A percentile compares a stretch with the other conserved stretches of the same genome.
These are phyloP conservation scores for Hypoxylon subgilvum DNA, from an alignment of 495 filamentous ascomycete genomes.

Conservation along the genomic window DNA sequence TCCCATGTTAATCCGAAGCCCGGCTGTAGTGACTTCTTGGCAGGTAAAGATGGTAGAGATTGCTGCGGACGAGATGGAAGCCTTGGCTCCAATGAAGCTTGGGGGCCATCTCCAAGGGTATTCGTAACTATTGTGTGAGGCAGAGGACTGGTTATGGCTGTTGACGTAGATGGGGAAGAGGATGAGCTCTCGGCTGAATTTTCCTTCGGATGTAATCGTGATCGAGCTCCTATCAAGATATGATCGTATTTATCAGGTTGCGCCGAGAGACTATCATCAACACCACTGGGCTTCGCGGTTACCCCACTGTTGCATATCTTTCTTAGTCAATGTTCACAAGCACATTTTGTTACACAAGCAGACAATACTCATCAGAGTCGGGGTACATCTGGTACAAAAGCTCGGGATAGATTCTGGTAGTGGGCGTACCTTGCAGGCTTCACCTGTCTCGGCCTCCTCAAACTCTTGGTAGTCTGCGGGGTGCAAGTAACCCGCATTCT, in stretches of 20 bases:
- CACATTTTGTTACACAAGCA: too few relatives aligned
- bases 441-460: slow-evolving; percentile 42
- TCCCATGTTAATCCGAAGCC: slow-evolving; percentile 43
- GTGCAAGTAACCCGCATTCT: slow-evolving; percentile 36
- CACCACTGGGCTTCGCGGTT: background rate
- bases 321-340: slow-evolving; percentile 4
- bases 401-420: background rate
- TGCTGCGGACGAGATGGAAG: background rate
- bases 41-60: background rate
- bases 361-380: too few relatives aligned
- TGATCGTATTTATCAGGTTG: slow-evolving; percentile 12
- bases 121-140: background rate
- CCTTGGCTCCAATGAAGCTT: background rate
- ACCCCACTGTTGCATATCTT: background rate
- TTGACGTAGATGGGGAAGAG: slow-evolving; percentile 12
- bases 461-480: slow-evolving; percentile 39
- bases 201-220: too few relatives aligned
- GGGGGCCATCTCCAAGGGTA: background rate
- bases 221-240: slow-evolving; percentile 13
- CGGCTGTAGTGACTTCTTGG: slow-evolving; percentile 12
- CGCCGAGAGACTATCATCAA: background rate
- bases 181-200: slow-evolving; percentile 4
- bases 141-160: background rate
- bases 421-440: slow-evolving; percentile 28
- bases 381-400: background rate